phyloP scores from a whole-genome alignment of 2,329 filamentous ascomycete genomes.

The Ophiosphaerella narmari region DNA sequence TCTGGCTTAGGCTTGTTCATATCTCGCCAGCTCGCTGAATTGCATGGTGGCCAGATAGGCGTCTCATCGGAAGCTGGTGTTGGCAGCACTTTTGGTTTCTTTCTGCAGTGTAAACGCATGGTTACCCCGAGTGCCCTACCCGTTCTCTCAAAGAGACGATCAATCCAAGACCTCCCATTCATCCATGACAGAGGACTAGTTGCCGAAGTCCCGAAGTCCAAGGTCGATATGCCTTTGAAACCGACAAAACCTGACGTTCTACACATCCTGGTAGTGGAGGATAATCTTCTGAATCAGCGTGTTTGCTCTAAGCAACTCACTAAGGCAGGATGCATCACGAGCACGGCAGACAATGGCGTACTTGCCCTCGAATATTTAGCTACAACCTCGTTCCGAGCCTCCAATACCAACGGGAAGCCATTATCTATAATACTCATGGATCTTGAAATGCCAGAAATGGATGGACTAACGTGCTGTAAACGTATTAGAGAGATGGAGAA shows the following conservation, averaged over 20 bases:
- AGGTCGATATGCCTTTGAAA: neutral
- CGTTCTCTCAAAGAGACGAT: slow-evolving; percentile 1
- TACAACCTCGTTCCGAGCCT: slow-evolving; percentile 19
- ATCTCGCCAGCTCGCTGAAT: slow-evolving; percentile 40
- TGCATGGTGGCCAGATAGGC: slow-evolving; percentile 44
- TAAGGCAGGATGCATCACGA: slow-evolving; percentile 34
- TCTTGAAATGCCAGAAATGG: slow-evolving; percentile 48
- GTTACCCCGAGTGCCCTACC: slow-evolving; percentile 7
- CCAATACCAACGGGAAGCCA: slow-evolving; percentile 12
- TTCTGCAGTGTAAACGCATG: slow-evolving; percentile 31
- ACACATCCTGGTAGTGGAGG: slow-evolving; percentile 42
- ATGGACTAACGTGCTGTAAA: slow-evolving; percentile 40
- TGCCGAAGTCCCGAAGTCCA: neutral
- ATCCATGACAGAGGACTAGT: slow-evolving; percentile 10
- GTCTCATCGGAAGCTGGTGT: slow-evolving; percentile 34
- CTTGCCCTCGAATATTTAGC: slow-evolving; percentile 32
- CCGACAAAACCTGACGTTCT: slow-evolving; percentile 7
- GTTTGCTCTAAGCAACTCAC: slow-evolving; percentile 40
- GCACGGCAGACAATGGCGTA: slow-evolving; percentile 41
- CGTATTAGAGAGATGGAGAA: slow-evolving; percentile 40
- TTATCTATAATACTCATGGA: slow-evolving; percentile 44
- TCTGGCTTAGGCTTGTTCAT: slow-evolving; percentile 45
- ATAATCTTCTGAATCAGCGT: slow-evolving; percentile 45
- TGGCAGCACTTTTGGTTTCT: slow-evolving; percentile 44
- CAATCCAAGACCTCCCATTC: slow-evolving; percentile 2